A percentile compares a stretch with the other conserved stretches of the same genome.
These are phyloP conservation scores for Cyberlindnera japonica DNA, from an alignment of 805 yeast genomes.

Conservation along the genomic window DNA sequence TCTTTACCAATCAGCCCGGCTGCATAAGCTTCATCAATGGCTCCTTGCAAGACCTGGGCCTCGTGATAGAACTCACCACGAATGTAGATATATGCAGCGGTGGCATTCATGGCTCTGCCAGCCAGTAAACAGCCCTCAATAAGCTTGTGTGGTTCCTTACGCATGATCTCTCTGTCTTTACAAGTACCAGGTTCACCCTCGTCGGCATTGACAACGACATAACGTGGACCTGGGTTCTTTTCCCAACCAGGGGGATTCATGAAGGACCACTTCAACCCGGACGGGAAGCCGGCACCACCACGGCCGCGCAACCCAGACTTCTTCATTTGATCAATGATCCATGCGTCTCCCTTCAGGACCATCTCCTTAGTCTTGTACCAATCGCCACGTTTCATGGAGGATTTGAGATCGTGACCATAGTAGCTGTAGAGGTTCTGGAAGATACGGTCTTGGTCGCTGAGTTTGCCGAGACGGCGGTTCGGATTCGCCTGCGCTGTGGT, in stretches of 20 bases:
- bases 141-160: slow-evolving; percentile 89
- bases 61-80: slow-evolving; percentile 90
- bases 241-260: slow-evolving; percentile 98
- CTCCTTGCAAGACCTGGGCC: slow-evolving; percentile 66
- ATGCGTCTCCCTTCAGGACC: slow-evolving; percentile 74
- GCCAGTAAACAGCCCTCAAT: slow-evolving; percentile 90
- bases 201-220: slow-evolving; percentile 86
- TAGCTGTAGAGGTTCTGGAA: slow-evolving; percentile 79
- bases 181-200: slow-evolving; percentile 96
- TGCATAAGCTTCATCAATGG: slow-evolving; percentile 83
- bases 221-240: slow-evolving; percentile 83
- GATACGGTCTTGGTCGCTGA: slow-evolving; percentile 79
- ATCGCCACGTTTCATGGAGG: slow-evolving; percentile 79
- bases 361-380: slow-evolving; percentile 92
- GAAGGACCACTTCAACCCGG: slow-evolving; percentile 88
- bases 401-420: slow-evolving; percentile 71
- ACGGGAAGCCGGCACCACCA: slow-evolving; percentile 94
- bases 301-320: slow-evolving; percentile 84
- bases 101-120: slow-evolving; percentile 90
- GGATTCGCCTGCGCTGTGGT: slow-evolving; percentile 47
- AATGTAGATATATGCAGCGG: slow-evolving; percentile 88
- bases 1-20: slow-evolving; percentile 79
- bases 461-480: slow-evolving; percentile 63
- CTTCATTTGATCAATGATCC: slow-evolving; percentile 88
- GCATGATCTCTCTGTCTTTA: slow-evolving; percentile 85